Base-by-base conservation (phyloP, 495 filamentous ascomycete species). In the Letharia lupina region DNA sequence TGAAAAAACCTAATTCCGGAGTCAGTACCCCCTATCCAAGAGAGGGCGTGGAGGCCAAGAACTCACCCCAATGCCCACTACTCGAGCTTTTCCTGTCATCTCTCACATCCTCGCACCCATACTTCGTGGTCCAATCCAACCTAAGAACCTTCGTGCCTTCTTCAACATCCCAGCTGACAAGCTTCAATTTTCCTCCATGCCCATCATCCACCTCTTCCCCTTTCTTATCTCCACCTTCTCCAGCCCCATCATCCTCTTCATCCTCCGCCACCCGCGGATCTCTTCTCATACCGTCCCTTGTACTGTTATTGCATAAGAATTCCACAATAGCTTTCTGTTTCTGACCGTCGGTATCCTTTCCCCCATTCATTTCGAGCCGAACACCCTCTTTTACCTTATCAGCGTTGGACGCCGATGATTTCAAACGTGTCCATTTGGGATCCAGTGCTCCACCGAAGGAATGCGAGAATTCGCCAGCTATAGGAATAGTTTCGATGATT, bases 91-190 rank as follows among this genome's bases (percentile, higher is more conserved):
- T 69, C 70, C 28, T 72, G 16, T 74, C 77, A 7, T 78, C 75
- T n/a, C 78, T 79, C n/a, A 79, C 80, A 58, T 79, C 77, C 68
- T 91, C 86, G 75, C 94, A 98, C 0, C 89, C 93, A 72, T 89
- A 86, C 72, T 91, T 89, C 16, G 94, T 96, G 68, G 78, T 76
- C 94, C 94, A 98, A 66, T 87, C 83, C 71, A 98, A 73, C 62
- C 81, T 82, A 63, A 98, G 73, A 20, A 89, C 76, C 62, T 82
- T 79, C 15, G 74, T 68, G 8, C 79, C 77, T 58, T 83, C 79
- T 33, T 76, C 76, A 11, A 80, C 79, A 44, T 80, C 82, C 62
- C 93, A 96, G 66, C 85, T 83, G 63, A 89, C 78, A 74, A 89
- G 93, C 58, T 85, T 76, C 61, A 97, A 76, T 71, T 87, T 91